Conservation (phyloP, 1,284 basidiomycete genomes). For the Ganoderma meredithae region DNA sequence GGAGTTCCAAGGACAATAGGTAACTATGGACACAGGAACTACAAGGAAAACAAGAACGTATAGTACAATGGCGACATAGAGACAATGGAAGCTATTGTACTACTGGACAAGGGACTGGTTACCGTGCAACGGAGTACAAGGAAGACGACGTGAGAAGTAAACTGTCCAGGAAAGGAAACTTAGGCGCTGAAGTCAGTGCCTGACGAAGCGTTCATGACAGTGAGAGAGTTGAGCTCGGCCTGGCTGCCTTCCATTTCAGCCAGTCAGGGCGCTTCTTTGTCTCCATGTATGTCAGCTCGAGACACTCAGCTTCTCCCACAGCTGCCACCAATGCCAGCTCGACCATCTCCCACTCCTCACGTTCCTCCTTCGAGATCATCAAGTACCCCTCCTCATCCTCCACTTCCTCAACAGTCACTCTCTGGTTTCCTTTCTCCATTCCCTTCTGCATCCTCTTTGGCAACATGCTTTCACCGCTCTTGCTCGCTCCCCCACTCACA, state of each 20-base stretch:
- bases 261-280: slow-evolving; percentile 36
- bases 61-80: too few relatives aligned
- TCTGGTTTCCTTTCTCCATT: too few relatives aligned
- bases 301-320: slow-evolving; percentile 24
- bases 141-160: too few relatives aligned
- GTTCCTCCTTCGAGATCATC: slow-evolving; percentile 8
- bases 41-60: too few relatives aligned
- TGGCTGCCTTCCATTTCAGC: slow-evolving; percentile 28
- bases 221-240: slow-evolving; percentile 37
- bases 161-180: too few relatives aligned
- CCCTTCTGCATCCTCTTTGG: slow-evolving; percentile 9
- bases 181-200: too few relatives aligned
- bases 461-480: background rate
- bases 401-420: slow-evolving; percentile 11
- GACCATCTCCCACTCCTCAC: slow-evolving; percentile 17
- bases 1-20: too few relatives aligned
- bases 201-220: too few relatives aligned
- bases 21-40: too few relatives aligned
- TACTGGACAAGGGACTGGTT: too few relatives aligned
- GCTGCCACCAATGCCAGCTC: slow-evolving; percentile 23
- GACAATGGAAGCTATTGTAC: too few relatives aligned
- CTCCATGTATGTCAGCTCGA: slow-evolving; percentile 28
- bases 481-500: background rate
- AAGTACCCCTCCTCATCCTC: slow-evolving; percentile 16
- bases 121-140: too few relatives aligned